These are phyloP conservation scores for Camellia oleifera DNA, from an alignment of 179 eudicot species.

Conservation along the genomic window DNA sequence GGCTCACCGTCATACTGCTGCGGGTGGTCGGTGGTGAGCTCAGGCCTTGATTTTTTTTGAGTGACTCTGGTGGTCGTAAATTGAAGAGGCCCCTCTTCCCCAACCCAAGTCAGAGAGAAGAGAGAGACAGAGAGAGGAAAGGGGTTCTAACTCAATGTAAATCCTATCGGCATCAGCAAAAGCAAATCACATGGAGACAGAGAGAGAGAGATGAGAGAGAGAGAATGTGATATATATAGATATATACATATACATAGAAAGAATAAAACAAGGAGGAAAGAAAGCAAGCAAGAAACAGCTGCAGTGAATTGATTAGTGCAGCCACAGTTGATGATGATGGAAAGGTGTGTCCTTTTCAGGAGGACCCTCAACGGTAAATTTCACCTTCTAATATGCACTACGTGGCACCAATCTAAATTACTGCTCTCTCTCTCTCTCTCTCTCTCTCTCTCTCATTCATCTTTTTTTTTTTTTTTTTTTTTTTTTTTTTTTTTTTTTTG, in stretches of 20 bases:
- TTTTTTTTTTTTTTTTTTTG: neutral
- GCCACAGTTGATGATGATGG: neutral
- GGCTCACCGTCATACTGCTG: conserved; percentile 26
- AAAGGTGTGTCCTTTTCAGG: neutral
- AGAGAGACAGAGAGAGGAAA: conserved; percentile 3
- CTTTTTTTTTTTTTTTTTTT: too few relatives aligned
- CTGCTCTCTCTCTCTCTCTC: neutral
- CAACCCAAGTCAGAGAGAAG: neutral
- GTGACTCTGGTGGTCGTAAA: too few relatives aligned
- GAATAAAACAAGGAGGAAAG: neutral
- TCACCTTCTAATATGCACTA: neutral
- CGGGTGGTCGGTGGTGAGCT: neutral
- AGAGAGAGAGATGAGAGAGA: too few relatives aligned
- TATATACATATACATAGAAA: neutral
- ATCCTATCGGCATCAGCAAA: neutral
- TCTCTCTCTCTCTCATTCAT: neutral
- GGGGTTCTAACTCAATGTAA: conserved; percentile 10
- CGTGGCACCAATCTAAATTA: neutral
- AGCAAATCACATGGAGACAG: conserved; percentile 6
- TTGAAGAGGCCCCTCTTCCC: neutral
- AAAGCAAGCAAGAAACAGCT: neutral
- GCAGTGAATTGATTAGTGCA: neutral
- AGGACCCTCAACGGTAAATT: neutral
- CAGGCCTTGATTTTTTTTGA: neutral
- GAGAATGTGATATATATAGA: neutral